Conservation (phyloP, 805 yeast genomes). For the Komagataella mondaviorum region DNA sequence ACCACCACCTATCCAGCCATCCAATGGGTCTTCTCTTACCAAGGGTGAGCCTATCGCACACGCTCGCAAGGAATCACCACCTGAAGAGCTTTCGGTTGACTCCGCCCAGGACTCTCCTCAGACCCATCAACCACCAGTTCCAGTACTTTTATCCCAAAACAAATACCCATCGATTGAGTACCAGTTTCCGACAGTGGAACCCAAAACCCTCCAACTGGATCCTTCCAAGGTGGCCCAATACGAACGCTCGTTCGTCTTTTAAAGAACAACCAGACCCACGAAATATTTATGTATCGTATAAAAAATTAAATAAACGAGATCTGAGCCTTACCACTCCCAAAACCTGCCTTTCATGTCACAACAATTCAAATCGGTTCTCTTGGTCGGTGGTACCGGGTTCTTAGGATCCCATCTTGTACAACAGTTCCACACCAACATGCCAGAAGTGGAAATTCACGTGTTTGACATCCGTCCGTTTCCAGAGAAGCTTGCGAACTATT, state of each 20-base stretch:
- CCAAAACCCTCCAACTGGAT: not conserved
- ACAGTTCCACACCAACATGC: slow-evolving; percentile 54
- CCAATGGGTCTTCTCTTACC: not conserved
- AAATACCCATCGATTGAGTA: not conserved
- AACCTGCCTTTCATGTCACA: not conserved
- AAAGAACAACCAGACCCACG: not conserved
- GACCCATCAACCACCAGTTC: not conserved
- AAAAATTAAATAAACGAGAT: not conserved
- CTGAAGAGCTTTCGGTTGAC: not conserved
- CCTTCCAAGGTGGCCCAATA: not conserved
- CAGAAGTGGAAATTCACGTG: slow-evolving; percentile 67
- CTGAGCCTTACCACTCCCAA: not conserved
- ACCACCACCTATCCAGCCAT: not conserved
- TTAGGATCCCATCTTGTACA: slow-evolving; percentile 85
- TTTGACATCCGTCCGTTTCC: slow-evolving; percentile 90
- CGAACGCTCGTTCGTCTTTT: not conserved
- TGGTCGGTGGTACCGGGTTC: slow-evolving; percentile 95
- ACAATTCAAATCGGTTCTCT: slow-evolving; percentile 37
- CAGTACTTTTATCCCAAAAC: not conserved
- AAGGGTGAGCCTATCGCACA: not conserved
- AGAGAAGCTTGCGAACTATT: slow-evolving; percentile 50
- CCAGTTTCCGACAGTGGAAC: not conserved
- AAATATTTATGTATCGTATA: not conserved
- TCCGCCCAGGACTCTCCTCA: not conserved
- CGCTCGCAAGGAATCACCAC: not conserved